Percentiles rank a stretch among this genome's conserved stretches.
phyloP scores from a whole-genome alignment of 495 filamentous ascomycete species.

The Aspergillus sclerotiicarbonarius region DNA sequence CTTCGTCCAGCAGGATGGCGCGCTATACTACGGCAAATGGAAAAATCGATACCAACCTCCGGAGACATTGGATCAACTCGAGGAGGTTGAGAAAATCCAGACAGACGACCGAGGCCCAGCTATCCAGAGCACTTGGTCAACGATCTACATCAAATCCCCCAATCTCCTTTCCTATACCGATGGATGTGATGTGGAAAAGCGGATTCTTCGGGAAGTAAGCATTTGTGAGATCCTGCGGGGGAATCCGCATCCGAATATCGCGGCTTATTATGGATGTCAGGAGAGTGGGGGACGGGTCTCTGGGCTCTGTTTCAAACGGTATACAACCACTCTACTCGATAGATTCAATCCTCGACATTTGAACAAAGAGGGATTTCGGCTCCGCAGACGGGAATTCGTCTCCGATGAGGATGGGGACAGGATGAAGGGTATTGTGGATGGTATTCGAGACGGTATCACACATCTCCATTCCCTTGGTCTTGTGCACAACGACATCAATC shows the following conservation, averaged over 20 bases:
- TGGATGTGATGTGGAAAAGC: slow-evolving; percentile 17
- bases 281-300: slow-evolving; percentile 33
- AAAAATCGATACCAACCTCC: slow-evolving; percentile 17
- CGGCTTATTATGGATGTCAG: slow-evolving; percentile 34
- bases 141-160: slow-evolving; percentile 26
- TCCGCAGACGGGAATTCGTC: slow-evolving; percentile 20
- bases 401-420: slow-evolving; percentile 15
- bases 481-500: slow-evolving; percentile 41
- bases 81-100: slow-evolving; percentile 19
- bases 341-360: slow-evolving; percentile 24
- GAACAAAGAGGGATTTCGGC: slow-evolving; percentile 21
- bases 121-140: slow-evolving; percentile 17
- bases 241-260: slow-evolving; percentile 40
- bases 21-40: slow-evolving; percentile 25
- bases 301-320: slow-evolving; percentile 38
- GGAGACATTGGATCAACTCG: slow-evolving; percentile 20
- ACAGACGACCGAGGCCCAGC: slow-evolving; percentile 21
- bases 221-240: slow-evolving; percentile 31
- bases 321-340: slow-evolving; percentile 31
- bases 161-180: slow-evolving; percentile 23
- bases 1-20: slow-evolving; percentile 21
- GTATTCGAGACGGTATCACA: slow-evolving; percentile 31
- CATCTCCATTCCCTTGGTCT: slow-evolving; percentile 38
- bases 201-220: slow-evolving; percentile 23
- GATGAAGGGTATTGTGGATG: slow-evolving; percentile 13